Percentiles rank a stretch among this genome's conserved stretches.
phyloP scores from a whole-genome alignment of 2,329 filamentous ascomycete species.

The Ceratocystis cubensis region DNA sequence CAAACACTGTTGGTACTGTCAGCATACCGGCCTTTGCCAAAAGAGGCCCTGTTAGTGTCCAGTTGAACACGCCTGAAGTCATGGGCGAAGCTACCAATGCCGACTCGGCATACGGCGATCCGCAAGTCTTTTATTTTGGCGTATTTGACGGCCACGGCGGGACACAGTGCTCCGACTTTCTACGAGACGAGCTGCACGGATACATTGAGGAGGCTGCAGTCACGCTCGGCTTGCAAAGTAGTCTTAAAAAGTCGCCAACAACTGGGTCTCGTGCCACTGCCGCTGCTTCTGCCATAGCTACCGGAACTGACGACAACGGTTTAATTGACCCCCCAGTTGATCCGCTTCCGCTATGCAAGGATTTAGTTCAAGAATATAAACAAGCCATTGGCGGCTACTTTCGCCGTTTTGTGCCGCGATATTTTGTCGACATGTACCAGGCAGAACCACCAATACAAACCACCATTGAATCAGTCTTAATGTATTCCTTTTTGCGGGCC shows the following conservation, averaged over 20 bases:
- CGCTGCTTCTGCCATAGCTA: neutral
- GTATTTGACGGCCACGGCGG: conserved; percentile 96
- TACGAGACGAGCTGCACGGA: conserved; percentile 70
- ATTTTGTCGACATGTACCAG: conserved; percentile 42
- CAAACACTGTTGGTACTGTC: conserved; percentile 86
- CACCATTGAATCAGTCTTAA: conserved; percentile 42
- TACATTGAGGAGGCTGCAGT: conserved; percentile 76
- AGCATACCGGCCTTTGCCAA: conserved; percentile 88
- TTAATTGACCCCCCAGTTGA: conserved; percentile 30
- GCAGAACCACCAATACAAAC: conserved; percentile 16
- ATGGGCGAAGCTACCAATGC: conserved; percentile 53
- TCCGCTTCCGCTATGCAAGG: conserved; percentile 55
- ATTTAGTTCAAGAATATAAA: conserved; percentile 65
- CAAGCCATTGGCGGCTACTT: conserved; percentile 88
- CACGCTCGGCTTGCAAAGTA: conserved; percentile 67
- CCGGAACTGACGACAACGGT: conserved; percentile 11
- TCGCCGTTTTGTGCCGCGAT: conserved; percentile 69
- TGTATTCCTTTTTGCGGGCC: conserved; percentile 85
- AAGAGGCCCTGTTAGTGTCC: conserved; percentile 54
- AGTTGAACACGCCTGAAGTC: conserved; percentile 25
- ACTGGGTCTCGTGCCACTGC: neutral
- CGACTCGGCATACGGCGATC: conserved; percentile 71
- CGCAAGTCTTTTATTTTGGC: conserved; percentile 94
- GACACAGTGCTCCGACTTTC: conserved; percentile 72
- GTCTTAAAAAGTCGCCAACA: conserved; percentile 7